Evolutionary conservation across 1,139 yeast species (phyloP).

Genomic region (Ogataea hybrid): DNA sequence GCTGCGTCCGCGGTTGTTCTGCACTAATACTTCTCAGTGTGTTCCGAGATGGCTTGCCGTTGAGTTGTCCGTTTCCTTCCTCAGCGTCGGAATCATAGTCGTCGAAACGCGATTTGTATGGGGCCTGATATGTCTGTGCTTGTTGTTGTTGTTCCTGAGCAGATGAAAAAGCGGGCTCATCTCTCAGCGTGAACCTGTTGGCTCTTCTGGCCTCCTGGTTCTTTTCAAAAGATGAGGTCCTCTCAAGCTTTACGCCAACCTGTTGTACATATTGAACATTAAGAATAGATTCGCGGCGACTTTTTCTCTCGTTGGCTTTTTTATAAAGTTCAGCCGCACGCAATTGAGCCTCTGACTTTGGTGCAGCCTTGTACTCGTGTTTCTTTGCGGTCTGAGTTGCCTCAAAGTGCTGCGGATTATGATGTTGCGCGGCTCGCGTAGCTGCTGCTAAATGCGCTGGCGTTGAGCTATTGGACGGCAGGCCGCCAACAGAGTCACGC

Average conservation of each 20-base stretch:
- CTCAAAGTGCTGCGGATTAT: slow-evolving; percentile 15
- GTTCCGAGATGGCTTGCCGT: slow-evolving; percentile 19
- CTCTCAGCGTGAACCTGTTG: slow-evolving; percentile 28
- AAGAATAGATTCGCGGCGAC: slow-evolving; percentile 37
- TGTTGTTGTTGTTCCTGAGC: slow-evolving; percentile 8
- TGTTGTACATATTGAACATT: slow-evolving; percentile 41
- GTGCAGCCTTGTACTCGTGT: slow-evolving; percentile 5
- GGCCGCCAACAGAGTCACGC: slow-evolving; percentile 4
- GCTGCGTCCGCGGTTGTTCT: slow-evolving; percentile 10
- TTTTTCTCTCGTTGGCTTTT: slow-evolving; percentile 32
- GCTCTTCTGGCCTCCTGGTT: slow-evolving; percentile 26
- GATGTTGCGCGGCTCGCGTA: slow-evolving; percentile 28
- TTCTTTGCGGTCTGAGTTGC: slow-evolving; percentile 6
- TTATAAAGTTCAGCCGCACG: slow-evolving; percentile 42
- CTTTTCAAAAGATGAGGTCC: slow-evolving; percentile 58
- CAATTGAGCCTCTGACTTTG: slow-evolving; percentile 31
- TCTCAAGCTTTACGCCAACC: slow-evolving; percentile 34
- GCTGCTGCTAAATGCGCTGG: slow-evolving; percentile 28
- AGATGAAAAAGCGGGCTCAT: slow-evolving; percentile 16
- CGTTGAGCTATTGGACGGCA: not conserved
- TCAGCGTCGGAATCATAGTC: slow-evolving; percentile 56
- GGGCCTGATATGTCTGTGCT: slow-evolving; percentile 4
- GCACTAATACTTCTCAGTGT: slow-evolving; percentile 27
- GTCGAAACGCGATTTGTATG: slow-evolving; percentile 46
- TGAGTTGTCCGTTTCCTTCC: slow-evolving; percentile 10